Percentiles rank a stretch among this genome's conserved stretches.
Conservation (phyloP, 208 protist species). For the Porcisia deanei region DNA sequence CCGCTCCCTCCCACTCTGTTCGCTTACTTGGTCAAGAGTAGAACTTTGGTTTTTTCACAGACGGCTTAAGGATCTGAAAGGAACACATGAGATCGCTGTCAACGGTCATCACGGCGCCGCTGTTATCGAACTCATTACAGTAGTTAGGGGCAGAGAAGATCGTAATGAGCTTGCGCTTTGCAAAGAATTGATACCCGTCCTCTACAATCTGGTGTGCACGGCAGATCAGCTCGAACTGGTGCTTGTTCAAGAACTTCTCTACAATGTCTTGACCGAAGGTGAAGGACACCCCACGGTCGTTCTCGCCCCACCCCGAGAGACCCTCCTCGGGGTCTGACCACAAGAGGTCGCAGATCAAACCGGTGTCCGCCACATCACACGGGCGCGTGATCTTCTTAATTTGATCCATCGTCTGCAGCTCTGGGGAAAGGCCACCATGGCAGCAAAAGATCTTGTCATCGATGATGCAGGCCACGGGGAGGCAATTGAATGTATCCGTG, state of each 20-base stretch:
- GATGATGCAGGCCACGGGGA: conserved; percentile 98
- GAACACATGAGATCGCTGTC: conserved; percentile 98
- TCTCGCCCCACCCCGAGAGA: conserved; percentile 90
- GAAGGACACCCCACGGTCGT: conserved; percentile 93
- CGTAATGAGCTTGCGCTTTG: conserved; percentile 95
- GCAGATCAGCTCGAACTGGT: conserved; percentile 96
- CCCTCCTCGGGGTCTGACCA: conserved; percentile 99
- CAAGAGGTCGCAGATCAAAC: conserved; percentile 99
- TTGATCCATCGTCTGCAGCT: conserved; percentile 96
- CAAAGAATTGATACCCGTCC: conserved; percentile 97
- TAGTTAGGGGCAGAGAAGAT: conserved; percentile 99
- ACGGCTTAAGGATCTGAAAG: conserved; percentile 97
- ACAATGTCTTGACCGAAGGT: conserved; percentile 93
- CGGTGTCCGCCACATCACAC: conserved; percentile 98
- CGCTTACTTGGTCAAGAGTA: conserved; percentile 44
- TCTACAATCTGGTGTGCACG: conserved; percentile 97
- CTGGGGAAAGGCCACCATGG: conserved; percentile 97
- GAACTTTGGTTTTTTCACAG: conserved; percentile 89
- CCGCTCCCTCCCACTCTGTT: not conserved
- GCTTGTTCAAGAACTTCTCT: conserved; percentile 95
- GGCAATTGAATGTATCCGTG: conserved; percentile 99
- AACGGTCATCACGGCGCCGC: conserved; percentile 99
- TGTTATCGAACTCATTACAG: conserved; percentile 99
- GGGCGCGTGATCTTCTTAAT: conserved; percentile 97
- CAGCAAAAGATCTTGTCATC: conserved; percentile 99